Percentiles rank a stretch among this genome's conserved stretches.
Evolutionary conservation across 2,329 filamentous ascomycete species (phyloP).

Genomic region (Coniella vitis): DNA sequence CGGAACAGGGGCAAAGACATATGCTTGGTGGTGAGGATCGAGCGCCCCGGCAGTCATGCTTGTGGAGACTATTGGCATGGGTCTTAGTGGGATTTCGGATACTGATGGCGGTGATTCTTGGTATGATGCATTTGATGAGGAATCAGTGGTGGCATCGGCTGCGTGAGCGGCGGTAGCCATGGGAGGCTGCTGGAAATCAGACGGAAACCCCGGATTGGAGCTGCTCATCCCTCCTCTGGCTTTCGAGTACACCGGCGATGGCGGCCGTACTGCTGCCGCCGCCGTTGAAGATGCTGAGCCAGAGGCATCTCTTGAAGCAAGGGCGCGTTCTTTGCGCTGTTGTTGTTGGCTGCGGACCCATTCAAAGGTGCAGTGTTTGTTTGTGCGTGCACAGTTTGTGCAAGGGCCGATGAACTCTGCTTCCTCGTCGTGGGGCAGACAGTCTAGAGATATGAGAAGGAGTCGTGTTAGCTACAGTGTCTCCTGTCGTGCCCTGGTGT

Average conservation of each 20-base stretch:
- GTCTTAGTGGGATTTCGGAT: slow-evolving; percentile 4
- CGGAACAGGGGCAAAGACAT: background rate
- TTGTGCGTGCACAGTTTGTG: slow-evolving; percentile 16
- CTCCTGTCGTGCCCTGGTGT: background rate
- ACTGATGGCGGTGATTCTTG: background rate
- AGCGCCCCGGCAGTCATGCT: background rate
- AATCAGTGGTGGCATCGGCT: background rate
- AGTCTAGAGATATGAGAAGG: background rate
- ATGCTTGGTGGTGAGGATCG: background rate
- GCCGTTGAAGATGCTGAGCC: no score
- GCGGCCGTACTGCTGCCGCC: background rate
- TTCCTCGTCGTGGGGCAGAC: slow-evolving; percentile 2
- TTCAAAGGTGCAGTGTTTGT: slow-evolving; percentile 17
- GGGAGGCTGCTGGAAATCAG: background rate
- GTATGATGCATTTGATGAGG: background rate
- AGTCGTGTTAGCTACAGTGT: background rate
- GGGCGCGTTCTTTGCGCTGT: slow-evolving; percentile 9
- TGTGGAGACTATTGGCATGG: background rate
- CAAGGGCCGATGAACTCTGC: slow-evolving; percentile 13
- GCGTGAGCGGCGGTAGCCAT: no score
- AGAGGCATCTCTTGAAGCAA: background rate
- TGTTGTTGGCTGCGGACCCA: slow-evolving; percentile 16
- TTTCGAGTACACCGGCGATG: background rate
- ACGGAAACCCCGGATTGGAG: no score
- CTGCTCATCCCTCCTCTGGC: no score